phyloP scores from a whole-genome alignment of 2,329 filamentous ascomycete genomes.

The Trichoderma gracile region DNA sequence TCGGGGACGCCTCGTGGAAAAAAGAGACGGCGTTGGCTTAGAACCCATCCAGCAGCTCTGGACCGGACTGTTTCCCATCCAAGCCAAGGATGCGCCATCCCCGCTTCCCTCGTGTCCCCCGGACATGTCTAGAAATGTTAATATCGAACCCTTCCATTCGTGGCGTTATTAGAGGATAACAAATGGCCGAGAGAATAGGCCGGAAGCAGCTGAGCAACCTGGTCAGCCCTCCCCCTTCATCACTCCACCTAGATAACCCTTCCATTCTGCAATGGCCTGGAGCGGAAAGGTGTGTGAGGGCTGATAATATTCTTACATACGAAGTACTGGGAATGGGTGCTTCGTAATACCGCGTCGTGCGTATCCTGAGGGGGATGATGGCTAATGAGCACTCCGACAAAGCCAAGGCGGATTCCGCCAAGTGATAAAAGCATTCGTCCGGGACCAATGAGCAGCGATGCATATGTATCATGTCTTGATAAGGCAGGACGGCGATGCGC shows the following conservation, averaged over 20 bases:
- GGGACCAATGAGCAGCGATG: not conserved
- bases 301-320: slow-evolving; percentile 6
- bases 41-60: not conserved
- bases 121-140: slow-evolving; percentile 20
- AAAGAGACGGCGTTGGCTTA: not conserved
- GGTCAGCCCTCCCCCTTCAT: slow-evolving; percentile 1
- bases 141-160: slow-evolving; percentile 18
- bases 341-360: not conserved
- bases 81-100: not conserved
- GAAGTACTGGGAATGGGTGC: not conserved
- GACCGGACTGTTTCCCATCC: not conserved
- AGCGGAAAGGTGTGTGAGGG: not conserved
- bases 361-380: not conserved
- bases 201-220: slow-evolving; percentile 9
- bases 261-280: not conserved
- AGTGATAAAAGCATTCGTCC: not conserved
- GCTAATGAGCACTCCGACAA: not conserved
- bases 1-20: not conserved
- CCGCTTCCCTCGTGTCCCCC: slow-evolving; percentile 12
- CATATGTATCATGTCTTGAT: not conserved
- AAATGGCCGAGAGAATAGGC: slow-evolving; percentile 18
- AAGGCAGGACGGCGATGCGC: not conserved
- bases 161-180: slow-evolving; percentile 16
- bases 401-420: not conserved
- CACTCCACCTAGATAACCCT: not conserved